These are phyloP conservation scores for Erodium trifolium DNA, from an alignment of 441 rosid species.

Conservation along the genomic window DNA sequence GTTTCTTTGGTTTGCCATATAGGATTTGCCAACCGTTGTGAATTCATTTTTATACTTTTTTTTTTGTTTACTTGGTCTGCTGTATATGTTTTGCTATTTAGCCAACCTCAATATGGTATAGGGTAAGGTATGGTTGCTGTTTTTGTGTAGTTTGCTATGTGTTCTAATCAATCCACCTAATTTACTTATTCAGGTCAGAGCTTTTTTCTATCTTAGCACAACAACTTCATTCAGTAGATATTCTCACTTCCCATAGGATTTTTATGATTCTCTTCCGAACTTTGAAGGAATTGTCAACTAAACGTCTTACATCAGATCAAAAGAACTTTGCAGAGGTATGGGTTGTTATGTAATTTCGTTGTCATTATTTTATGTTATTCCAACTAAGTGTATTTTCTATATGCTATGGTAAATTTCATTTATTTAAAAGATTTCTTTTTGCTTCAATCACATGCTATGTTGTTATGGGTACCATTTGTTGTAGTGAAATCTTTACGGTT, in stretches of 20 bases:
- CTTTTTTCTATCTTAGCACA: slow-evolving; percentile 81
- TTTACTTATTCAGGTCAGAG: slow-evolving; percentile 60
- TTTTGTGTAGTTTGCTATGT: slow-evolving; percentile 12
- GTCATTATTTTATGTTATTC: slow-evolving; percentile 6
- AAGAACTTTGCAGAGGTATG: slow-evolving; percentile 74
- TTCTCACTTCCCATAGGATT: slow-evolving; percentile 82
- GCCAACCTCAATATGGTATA: not conserved
- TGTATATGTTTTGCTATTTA: not conserved
- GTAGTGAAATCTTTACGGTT: too few species aligned
- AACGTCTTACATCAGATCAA: slow-evolving; percentile 90
- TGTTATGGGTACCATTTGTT: slow-evolving; percentile 2
- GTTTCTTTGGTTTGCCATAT: not conserved
- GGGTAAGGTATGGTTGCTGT: not conserved
- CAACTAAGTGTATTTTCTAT: not conserved
- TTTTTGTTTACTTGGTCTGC: not conserved
- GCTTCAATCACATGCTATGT: not conserved
- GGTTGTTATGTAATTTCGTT: slow-evolving; percentile 13
- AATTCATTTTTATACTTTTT: too few species aligned
- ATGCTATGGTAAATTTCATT: not conserved
- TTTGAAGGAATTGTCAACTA: slow-evolving; percentile 84
- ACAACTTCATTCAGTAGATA: slow-evolving; percentile 75
- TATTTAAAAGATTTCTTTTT: not conserved
- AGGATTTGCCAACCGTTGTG: not conserved
- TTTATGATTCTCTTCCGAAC: slow-evolving; percentile 87
- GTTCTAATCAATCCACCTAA: slow-evolving; percentile 17